Evolutionary conservation across 1,284 basidiomycete species (phyloP).

Genomic region (Sanguinoderma infundibulare): DNA sequence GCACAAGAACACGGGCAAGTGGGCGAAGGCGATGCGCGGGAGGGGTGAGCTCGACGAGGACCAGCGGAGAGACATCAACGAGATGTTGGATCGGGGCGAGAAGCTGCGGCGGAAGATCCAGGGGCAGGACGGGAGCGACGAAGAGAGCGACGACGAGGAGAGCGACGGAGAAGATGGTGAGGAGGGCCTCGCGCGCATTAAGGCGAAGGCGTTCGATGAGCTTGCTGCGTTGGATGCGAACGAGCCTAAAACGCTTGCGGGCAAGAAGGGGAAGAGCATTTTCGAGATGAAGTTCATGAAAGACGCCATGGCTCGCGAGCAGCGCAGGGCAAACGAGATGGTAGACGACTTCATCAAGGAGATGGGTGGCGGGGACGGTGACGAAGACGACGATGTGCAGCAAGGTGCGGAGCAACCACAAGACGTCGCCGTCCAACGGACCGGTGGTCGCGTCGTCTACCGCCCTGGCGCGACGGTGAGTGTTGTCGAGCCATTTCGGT

Average conservation of each 20-base stretch:
- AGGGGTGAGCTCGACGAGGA: constrained; percentile 67
- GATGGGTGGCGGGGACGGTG: constrained; percentile 48
- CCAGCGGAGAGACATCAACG: constrained; percentile 74
- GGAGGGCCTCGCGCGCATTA: constrained; percentile 56
- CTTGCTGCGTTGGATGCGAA: constrained; percentile 53
- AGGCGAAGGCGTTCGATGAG: constrained; percentile 76
- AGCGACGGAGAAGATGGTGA: constrained; percentile 46
- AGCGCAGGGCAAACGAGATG: constrained; percentile 59
- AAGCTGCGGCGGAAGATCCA: constrained; percentile 73
- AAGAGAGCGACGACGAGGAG: constrained; percentile 52
- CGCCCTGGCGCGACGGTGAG: constrained; percentile 52
- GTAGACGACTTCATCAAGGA: constrained; percentile 76
- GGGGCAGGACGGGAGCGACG: constrained; percentile 53
- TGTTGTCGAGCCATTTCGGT: constrained; percentile 9
- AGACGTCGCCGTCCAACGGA: constrained; percentile 47
- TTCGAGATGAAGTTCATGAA: constrained; percentile 98
- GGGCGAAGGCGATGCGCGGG: constrained; percentile 73
- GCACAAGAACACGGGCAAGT: constrained; percentile 85
- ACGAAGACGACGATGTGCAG: constrained; percentile 41
- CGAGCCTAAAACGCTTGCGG: constrained; percentile 33
- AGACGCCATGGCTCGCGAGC: constrained; percentile 77
- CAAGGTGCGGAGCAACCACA: constrained; percentile 39
- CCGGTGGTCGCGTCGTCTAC: constrained; percentile 63
- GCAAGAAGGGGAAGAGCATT: constrained; percentile 63
- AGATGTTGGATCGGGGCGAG: constrained; percentile 80